Evolutionary conservation across 257 asterid species (phyloP).

Genomic region (Galeopsis tetrahit): DNA sequence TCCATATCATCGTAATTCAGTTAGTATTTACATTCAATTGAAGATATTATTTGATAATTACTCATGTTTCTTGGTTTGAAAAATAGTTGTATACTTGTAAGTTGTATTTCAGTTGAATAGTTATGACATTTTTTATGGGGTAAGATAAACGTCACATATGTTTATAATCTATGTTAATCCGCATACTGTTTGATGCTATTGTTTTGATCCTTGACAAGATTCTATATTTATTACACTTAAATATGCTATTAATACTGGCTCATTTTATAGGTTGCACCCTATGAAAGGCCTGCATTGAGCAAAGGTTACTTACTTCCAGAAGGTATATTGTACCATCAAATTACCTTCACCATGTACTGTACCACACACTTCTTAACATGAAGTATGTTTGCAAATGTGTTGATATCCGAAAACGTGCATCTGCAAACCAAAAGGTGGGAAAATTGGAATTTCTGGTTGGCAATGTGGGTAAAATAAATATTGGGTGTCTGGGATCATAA

Average conservation of each 20-base stretch:
- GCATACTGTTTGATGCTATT: constrained; percentile 7
- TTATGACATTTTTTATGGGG: background rate
- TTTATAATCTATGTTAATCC: background rate
- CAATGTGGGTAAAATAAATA: background rate
- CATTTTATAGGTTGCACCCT: constrained; percentile 79
- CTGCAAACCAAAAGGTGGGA: constrained; percentile 6
- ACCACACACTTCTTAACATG: constrained; percentile 25
- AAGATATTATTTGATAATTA: constrained; percentile 9
- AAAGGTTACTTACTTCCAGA: constrained; percentile 91
- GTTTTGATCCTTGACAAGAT: background rate
- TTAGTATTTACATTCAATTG: constrained; percentile 1
- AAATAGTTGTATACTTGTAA: background rate
- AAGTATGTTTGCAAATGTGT: background rate
- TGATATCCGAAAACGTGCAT: constrained; percentile 14
- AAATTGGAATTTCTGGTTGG: constrained; percentile 5
- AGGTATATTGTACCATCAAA: constrained; percentile 49
- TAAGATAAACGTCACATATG: constrained; percentile 18
- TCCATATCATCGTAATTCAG: background rate
- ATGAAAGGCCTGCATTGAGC: constrained; percentile 93
- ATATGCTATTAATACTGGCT: constrained; percentile 27
- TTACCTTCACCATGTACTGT: constrained; percentile 17
- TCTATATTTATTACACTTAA: background rate
- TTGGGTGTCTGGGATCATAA: constrained; percentile 21
- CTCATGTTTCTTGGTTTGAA: constrained; percentile 11
- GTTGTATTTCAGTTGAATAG: constrained; percentile 21